These are phyloP conservation scores for Helenozyma rhizophorensis DNA, from an alignment of 805 yeast species.

Conservation along the genomic window DNA sequence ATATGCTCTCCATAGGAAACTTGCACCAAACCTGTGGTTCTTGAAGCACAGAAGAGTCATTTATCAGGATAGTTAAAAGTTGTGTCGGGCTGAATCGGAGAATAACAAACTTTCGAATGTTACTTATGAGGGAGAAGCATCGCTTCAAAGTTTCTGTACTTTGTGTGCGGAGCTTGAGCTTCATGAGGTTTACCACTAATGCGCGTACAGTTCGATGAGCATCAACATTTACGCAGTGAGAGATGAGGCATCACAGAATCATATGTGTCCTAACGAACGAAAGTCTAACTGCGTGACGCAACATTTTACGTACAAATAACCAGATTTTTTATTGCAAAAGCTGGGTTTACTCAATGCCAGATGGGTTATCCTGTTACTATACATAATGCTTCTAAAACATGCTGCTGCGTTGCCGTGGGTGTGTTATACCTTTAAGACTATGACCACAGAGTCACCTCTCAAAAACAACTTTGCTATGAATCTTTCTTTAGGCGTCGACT, in stretches of 20 bases:
- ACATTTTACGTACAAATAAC: neutral
- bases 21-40: slow-evolving; percentile 73
- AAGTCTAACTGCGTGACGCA: no score
- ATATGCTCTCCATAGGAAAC: slow-evolving; percentile 39
- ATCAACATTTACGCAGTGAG: no score
- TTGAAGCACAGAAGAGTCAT: slow-evolving; percentile 34
- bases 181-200: no score
- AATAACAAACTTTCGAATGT: slow-evolving; percentile 52
- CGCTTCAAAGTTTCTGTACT: slow-evolving; percentile 27
- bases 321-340: no score
- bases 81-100: slow-evolving; percentile 50
- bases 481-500: slow-evolving; percentile 59
- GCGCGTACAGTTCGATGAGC: no score
- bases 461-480: slow-evolving; percentile 86
- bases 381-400: no score
- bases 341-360: no score
- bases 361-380: no score
- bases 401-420: no score
- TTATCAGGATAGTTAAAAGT: slow-evolving; percentile 47
- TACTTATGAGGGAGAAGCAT: slow-evolving; percentile 46
- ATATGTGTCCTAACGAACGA: no score
- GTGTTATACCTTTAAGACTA: slow-evolving; percentile 55
- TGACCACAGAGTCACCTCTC: slow-evolving; percentile 93
- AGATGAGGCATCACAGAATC: no score
- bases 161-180: slow-evolving; percentile 23